Conservation (phyloP, 768 basidiomycete genomes). For the Rossbeevera mucosa region DNA sequence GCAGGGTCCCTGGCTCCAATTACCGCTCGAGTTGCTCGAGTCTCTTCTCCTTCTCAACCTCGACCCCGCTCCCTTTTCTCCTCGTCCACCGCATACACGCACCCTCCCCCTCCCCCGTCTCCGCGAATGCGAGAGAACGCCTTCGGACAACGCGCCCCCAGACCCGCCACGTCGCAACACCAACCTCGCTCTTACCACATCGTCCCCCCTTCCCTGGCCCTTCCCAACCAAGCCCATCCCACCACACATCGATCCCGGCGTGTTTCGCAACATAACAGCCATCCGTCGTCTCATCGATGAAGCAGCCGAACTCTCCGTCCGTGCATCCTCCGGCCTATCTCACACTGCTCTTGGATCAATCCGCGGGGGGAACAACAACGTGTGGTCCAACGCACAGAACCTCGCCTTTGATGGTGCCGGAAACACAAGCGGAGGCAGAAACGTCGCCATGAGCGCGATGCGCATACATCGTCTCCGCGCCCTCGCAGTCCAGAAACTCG, state of each 20-base stretch:
- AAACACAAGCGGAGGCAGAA: conserved; percentile 56
- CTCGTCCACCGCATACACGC: conserved; percentile 17
- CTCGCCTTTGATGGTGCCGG: conserved; percentile 60
- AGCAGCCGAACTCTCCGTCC: conserved; percentile 82
- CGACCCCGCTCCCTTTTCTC: conserved; percentile 59
- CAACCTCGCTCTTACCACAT: conserved; percentile 33
- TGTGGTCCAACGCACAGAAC: conserved; percentile 62
- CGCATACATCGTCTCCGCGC: conserved; percentile 75
- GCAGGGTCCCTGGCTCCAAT: conserved; percentile 89
- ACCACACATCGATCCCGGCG: conserved; percentile 86
- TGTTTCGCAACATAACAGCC: conserved; percentile 68
- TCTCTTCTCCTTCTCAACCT: conserved; percentile 74
- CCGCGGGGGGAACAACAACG: conserved; percentile 39
- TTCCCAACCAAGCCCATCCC: conserved; percentile 68
- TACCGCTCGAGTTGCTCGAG: conserved; percentile 81
- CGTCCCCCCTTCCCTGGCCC: conserved; percentile 46
- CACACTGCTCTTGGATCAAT: conserved; percentile 69
- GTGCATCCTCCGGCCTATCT: conserved; percentile 80
- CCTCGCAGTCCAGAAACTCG: conserved; percentile 82
- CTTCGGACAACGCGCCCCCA: conserved; percentile 38
- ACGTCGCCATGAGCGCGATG: conserved; percentile 79
- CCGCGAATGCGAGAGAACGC: conserved; percentile 39
- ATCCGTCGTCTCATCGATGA: conserved; percentile 86
- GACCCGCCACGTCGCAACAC: conserved; percentile 39
- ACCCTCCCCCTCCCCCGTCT: conserved; percentile 25